Base-by-base conservation (phyloP, 2,329 filamentous ascomycete species). In the Emericellopsis atlantica region DNA sequence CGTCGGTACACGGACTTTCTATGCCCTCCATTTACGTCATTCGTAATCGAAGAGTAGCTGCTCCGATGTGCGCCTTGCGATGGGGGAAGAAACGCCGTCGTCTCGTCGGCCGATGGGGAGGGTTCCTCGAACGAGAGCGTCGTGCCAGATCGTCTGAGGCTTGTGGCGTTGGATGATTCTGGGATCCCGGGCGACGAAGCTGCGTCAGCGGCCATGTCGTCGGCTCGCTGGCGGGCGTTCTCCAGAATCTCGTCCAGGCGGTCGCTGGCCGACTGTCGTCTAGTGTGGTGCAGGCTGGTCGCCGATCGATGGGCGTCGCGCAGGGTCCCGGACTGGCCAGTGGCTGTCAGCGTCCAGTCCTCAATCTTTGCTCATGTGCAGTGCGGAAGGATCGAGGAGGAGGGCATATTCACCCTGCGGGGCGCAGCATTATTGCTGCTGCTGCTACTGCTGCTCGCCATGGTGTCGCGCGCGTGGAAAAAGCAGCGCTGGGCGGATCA, bases 171-270 rank as follows among this genome's bases (percentile, higher is more conserved):
- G 29, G 39, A 21, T 11, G 38, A 40, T 15, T 44, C 21, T 45
- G 43, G 26, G 45, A 41, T 34, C 37, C 40, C 37, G 16, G 47
- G 45, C 32, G 52, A 47, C 18, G 48, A 34, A 12, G 31, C 33
- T 10, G 40, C 8, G 16, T 51, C 52, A 40, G 49, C 38, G 36
- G 53, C 54, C 58, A 69, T 65, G 36, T 52, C 57, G 48, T 62
- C 54, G 49, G 64, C 65, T 40, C 66, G 65, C 48, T 60, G 56
- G 49, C 61, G 60, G 33, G 59, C 66, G 46, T 50, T 60, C 66
- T 70, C 61, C 43, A 70, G 58, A 41, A 70, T 69, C 43, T 61
- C 61, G 45, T 60, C 58, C 46, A 70, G 58, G 40, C 65, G 65
- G 42, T 62, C 62, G 44, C 55, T 59, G 8, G 54, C 59, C 22